Evolutionary conservation across 2,329 filamentous ascomycete genomes (phyloP).

Genomic region (Sporothrix humicola): DNA sequence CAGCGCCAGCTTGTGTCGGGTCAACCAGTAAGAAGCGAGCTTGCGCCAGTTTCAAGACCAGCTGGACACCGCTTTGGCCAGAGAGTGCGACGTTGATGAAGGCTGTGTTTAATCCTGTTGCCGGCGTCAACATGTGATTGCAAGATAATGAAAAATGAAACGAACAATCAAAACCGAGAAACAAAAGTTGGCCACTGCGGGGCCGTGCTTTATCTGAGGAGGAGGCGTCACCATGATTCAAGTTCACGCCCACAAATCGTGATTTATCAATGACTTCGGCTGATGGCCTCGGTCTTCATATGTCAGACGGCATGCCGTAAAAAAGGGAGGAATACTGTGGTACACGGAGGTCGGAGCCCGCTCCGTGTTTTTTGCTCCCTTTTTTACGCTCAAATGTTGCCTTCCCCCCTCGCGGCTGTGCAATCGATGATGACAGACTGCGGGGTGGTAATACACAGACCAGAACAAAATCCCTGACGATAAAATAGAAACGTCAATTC

Average conservation of each 20-base stretch:
- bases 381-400: neutral
- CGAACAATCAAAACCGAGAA: neutral
- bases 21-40: too few relatives aligned
- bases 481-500: neutral
- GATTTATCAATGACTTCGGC: too few relatives aligned
- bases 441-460: neutral
- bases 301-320: neutral
- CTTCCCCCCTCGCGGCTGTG: neutral
- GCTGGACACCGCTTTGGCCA: neutral
- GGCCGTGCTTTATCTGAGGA: constrained; percentile 7
- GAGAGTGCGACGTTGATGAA: neutral
- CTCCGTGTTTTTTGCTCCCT: constrained; percentile 5
- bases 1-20: neutral
- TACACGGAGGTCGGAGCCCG: constrained; percentile 1
- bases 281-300: constrained; percentile 2
- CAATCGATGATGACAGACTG: neutral
- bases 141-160: neutral
- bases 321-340: neutral
- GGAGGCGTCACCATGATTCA: too few relatives aligned
- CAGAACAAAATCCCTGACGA: neutral
- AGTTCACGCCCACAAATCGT: too few relatives aligned
- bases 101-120: neutral
- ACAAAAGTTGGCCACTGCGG: constrained; percentile 20
- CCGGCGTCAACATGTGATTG: neutral
- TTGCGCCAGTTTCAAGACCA: too few relatives aligned